Evolutionary conservation across 2,329 filamentous ascomycete genomes (phyloP).

Genomic region (Coleophoma eucalyptorum): DNA sequence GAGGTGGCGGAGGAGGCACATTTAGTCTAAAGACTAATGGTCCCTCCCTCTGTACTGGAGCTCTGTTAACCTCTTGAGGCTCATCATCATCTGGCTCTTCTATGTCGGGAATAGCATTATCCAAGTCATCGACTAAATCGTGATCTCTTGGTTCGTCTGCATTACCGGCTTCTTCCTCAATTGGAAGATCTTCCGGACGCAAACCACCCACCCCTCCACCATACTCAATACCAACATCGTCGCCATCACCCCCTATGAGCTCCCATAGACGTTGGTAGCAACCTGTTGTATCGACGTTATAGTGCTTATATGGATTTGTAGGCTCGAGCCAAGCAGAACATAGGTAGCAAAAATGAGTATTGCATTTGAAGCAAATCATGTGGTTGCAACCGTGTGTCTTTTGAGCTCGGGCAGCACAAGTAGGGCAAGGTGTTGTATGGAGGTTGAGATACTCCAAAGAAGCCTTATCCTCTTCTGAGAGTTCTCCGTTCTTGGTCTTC

Average conservation of each 20-base stretch:
- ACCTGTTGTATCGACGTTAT: constrained; percentile 64
- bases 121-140: constrained; percentile 1
- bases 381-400: constrained; percentile 96
- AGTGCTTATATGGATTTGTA: constrained; percentile 82
- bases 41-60: constrained; percentile 23
- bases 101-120: constrained; percentile 10
- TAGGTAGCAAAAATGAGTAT: constrained; percentile 92
- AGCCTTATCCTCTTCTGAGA: constrained; percentile 81
- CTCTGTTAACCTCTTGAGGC: constrained; percentile 5
- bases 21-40: constrained; percentile 28
- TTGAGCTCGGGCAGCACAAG: constrained; percentile 78
- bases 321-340: constrained; percentile 84
- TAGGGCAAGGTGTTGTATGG: constrained; percentile 85
- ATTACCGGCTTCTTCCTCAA: neutral
- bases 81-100: constrained; percentile 10
- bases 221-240: constrained; percentile 24
- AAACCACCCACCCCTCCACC: constrained; percentile 10
- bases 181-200: neutral
- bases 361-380: constrained; percentile 89
- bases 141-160: constrained; percentile 2
- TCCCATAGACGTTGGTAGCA: constrained; percentile 93
- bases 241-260: constrained; percentile 73
- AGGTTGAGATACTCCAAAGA: constrained; percentile 78
- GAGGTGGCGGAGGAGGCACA: constrained; percentile 12
- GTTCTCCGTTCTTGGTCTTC: constrained; percentile 61